phyloP scores from a whole-genome alignment of 768 basidiomycete genomes.

The Hericium erinaceus region DNA sequence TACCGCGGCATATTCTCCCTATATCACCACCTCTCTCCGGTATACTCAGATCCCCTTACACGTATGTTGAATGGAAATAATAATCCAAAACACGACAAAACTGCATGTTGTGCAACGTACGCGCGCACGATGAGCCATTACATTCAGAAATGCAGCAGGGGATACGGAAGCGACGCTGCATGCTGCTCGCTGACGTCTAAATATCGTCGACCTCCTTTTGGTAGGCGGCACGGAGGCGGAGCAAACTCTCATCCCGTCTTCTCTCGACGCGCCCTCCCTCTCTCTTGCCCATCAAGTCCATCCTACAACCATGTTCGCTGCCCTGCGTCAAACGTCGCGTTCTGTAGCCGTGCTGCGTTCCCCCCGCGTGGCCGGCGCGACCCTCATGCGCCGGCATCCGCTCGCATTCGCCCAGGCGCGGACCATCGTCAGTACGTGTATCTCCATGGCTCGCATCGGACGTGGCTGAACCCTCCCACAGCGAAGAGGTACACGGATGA shows the following conservation, averaged over 20 bases:
- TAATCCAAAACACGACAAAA: background rate
- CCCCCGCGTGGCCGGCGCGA: background rate
- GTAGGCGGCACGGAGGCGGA: too few species aligned
- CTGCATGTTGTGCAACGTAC: too few species aligned
- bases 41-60: background rate
- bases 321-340: slow-evolving; percentile 23
- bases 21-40: too few species aligned
- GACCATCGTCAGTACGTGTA: slow-evolving; percentile 51
- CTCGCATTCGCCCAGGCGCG: slow-evolving; percentile 27
- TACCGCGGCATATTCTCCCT: background rate
- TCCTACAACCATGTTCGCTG: slow-evolving; percentile 18
- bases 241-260: too few species aligned
- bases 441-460: background rate
- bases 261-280: background rate
- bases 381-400: background rate
- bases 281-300: background rate
- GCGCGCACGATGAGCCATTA: too few species aligned
- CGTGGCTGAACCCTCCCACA: slow-evolving; percentile 19
- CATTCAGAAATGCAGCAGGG: background rate
- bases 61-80: background rate
- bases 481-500: slow-evolving; percentile 78
- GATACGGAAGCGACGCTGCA: background rate
- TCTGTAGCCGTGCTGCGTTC: slow-evolving; percentile 4
- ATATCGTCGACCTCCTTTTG: background rate
- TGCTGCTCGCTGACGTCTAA: background rate